Base-by-base conservation (phyloP, 495 filamentous ascomycete genomes). In the Penicillium flavigenum region DNA sequence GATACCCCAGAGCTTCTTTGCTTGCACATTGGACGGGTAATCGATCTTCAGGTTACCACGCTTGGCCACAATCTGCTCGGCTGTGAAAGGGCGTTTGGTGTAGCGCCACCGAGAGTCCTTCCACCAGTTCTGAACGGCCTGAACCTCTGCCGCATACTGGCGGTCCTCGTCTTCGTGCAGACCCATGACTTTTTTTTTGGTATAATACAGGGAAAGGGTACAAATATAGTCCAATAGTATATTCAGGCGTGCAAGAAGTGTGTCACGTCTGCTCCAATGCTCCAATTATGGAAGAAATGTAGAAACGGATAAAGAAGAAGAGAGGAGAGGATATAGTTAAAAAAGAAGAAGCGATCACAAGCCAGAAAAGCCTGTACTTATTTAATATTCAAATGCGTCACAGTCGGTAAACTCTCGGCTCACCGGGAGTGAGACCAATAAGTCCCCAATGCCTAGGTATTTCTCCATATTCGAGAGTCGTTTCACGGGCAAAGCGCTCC, bases 21-120 rank as follows among this genome's bases (percentile, higher is more conserved):
- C 81, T 75, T 91, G 87, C 7, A 77, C 78, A 70, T 93, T 95
- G 75, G 91, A 92, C 12, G 94, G 86, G 70, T 96, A 98, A 47
- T 95, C 81, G 66, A 98, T 91, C 76, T 87, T 92, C 63, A 98
- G 74, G 66, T 87, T 91, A 26, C 94, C 94, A 65, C 94, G 81
- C 82, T 98, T 98, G 24, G 88, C 84, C 56, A 95, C 94, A 68
- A 98, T 98, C 78, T 96, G 89, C 79, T 98, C 95, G 16, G 94
- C 91, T 5, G 91, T 96, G 73, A 91, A 98, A 4, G 94, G 88
- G 36, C 94, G 83, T 75, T 88, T 92, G 63, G 94, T 98, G 73
- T 90, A 84, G 66, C 90, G 81, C 94, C 94, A 98, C 79, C 94
- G 81, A 39, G 89, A 82, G 60, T 94, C 90, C 20, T 81, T 83